Conservation (phyloP, 495 filamentous ascomycete genomes). For the Lasiosphaeria hispida region DNA sequence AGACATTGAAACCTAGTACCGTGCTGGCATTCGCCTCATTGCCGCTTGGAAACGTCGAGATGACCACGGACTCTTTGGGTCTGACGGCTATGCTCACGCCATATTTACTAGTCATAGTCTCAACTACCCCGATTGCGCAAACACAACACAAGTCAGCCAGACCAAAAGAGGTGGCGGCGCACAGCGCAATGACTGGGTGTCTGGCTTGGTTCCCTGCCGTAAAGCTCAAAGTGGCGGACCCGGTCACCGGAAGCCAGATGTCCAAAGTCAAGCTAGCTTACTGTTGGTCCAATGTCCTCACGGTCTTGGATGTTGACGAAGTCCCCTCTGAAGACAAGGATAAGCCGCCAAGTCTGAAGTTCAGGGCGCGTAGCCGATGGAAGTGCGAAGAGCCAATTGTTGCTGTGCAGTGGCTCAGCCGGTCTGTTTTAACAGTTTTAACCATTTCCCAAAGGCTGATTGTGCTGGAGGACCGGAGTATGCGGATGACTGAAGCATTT, state of each 20-base stretch:
- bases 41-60: slow-evolving; percentile 87
- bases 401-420: slow-evolving; percentile 92
- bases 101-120: slow-evolving; percentile 92
- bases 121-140: slow-evolving; percentile 90
- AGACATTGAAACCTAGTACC: slow-evolving; percentile 85
- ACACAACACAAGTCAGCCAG: slow-evolving; percentile 91
- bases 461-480: slow-evolving; percentile 83
- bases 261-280: slow-evolving; percentile 90
- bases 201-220: slow-evolving; percentile 97
- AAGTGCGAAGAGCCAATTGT: slow-evolving; percentile 93
- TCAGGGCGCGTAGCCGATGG: slow-evolving; percentile 84
- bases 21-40: slow-evolving; percentile 89
- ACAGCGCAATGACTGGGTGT: slow-evolving; percentile 88
- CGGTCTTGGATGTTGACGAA: slow-evolving; percentile 82
- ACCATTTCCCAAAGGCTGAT: slow-evolving; percentile 92
- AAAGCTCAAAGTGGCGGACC: slow-evolving; percentile 74
- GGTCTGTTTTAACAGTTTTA: slow-evolving; percentile 85
- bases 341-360: slow-evolving; percentile 72
- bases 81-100: slow-evolving; percentile 95
- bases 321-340: slow-evolving; percentile 63
- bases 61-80: slow-evolving; percentile 82
- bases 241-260: slow-evolving; percentile 49
- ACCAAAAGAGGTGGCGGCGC: slow-evolving; percentile 84
- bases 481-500: slow-evolving; percentile 89
- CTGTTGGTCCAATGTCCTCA: slow-evolving; percentile 96